Evolutionary conservation across 441 rosid genomes (phyloP), one percentile per base, ranked within the genome.

Genomic region (Jatropha podagrica): DNA sequence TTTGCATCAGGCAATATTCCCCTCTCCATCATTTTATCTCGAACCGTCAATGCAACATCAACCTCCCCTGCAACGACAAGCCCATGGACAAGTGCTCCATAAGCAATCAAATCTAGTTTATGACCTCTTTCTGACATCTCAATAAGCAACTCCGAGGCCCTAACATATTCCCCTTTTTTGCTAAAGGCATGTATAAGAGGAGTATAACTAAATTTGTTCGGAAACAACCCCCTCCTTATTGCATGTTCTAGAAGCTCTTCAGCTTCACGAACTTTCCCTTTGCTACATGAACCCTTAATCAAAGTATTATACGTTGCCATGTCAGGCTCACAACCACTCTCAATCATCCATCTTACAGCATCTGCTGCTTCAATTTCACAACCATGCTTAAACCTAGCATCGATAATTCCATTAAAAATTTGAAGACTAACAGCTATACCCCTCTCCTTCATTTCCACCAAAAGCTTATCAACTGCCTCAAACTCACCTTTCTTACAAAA

Each of bases 41-140:
- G 82, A 74, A 91, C 72, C 52, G 81, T 76, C 74, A 91, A 17
- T 2, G 98, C 98, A 71, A 65, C 88, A 79, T 89, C 95, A 73
- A 90, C 83, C 81, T 93, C 85, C 76, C 95, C 96, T 20, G 80
- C 79, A 48, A 79, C 79, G 80, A 89, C 84, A 76, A 90, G 93
- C 72, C 97, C 98, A 85, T 91, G 87, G 56, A 91, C 74, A 82
- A 95, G 84, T 69, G 89, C 85, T 77, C 91, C 97, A 79, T 86
- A 93, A 32, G 89, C 79, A 65, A 89, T 85, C 80, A 91, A 83
- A 83, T 95, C 99, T 65, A 90, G 93, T 41, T 74, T 82, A 81
- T 88, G 79, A 54, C 98, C 97, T 73, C 83, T 81, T 69, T 91
- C 91, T 58, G 87, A 80, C 96, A 95, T 90, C 84, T 87, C 86